Conservation (phyloP, 345 rosid species). For the Punica granatum region DNA sequence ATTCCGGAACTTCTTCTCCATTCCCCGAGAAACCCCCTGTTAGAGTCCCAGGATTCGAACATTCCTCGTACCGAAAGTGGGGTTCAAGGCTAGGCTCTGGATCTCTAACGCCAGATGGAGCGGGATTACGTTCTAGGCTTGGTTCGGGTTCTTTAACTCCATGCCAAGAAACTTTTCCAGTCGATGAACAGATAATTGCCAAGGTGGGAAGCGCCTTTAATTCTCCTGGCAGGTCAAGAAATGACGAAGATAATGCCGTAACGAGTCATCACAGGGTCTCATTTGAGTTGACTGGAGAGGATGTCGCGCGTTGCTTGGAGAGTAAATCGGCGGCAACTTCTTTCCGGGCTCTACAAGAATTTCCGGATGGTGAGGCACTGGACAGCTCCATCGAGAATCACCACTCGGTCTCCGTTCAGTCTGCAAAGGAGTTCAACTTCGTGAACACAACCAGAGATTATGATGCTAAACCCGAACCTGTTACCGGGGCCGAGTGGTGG, state of each 20-base stretch:
- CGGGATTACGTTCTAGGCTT: constrained; percentile 67
- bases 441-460: constrained; percentile 52
- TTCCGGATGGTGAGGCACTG: constrained; percentile 13
- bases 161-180: constrained; percentile 23
- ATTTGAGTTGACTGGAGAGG: constrained; percentile 91
- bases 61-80: constrained; percentile 67
- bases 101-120: constrained; percentile 66
- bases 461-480: constrained; percentile 32
- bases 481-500: constrained; percentile 70
- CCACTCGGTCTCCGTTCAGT: constrained; percentile 55
- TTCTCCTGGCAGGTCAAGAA: constrained; percentile 36
- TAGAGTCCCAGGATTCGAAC: constrained; percentile 57
- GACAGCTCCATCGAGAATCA: constrained; percentile 23
- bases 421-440: constrained; percentile 83
- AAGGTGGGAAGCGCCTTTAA: constrained; percentile 44
- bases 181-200: constrained; percentile 31
- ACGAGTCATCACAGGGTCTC: constrained; percentile 72
- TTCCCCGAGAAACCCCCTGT: constrained; percentile 49
- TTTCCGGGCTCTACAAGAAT: constrained; percentile 23
- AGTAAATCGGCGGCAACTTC: constrained; percentile 32
- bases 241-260: constrained; percentile 16
- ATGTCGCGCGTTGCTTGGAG: constrained; percentile 83
- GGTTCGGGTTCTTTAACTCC: constrained; percentile 63
- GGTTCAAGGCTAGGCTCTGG: constrained; percentile 89
- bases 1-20: constrained; percentile 88